Conservation (phyloP, 179 eudicot genomes). For the Vitellaria paradoxa region DNA sequence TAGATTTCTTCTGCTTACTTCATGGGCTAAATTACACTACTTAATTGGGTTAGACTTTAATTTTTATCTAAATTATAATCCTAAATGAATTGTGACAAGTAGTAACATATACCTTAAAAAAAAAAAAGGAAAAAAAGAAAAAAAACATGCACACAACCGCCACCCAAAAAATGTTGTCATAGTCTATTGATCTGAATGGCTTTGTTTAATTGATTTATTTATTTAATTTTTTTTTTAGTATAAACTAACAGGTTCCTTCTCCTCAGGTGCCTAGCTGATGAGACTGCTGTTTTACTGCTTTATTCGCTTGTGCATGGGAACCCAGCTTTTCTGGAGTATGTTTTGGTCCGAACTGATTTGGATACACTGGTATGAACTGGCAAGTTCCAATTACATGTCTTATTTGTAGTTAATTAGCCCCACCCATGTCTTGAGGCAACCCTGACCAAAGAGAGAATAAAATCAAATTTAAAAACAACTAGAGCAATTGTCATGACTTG, state of each 20-base stretch:
- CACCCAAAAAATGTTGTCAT: background rate
- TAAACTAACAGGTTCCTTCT: background rate
- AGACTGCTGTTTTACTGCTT: constrained; percentile 71
- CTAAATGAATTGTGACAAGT: background rate
- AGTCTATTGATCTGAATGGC: background rate
- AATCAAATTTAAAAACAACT: background rate
- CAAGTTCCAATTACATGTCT: too few relatives aligned
- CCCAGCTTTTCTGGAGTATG: constrained; percentile 88
- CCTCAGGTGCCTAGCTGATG: constrained; percentile 80
- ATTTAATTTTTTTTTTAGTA: background rate
- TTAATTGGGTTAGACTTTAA: background rate
- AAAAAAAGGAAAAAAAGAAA: too few relatives aligned
- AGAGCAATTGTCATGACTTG: too few relatives aligned
- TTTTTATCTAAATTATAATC: background rate
- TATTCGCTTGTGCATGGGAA: constrained; percentile 90
- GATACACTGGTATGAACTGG: constrained; percentile 80
- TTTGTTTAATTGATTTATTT: background rate
- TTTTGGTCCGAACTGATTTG: constrained; percentile 92
- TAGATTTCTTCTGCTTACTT: too few relatives aligned
- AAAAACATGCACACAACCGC: background rate
- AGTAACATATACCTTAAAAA: background rate
- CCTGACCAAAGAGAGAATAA: background rate
- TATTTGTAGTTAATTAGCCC: background rate
- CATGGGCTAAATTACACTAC: background rate
- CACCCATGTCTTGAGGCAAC: background rate